These are phyloP conservation scores for Botrytis fragariae DNA, from an alignment of 2,329 filamentous ascomycete genomes.

Conservation along the genomic window DNA sequence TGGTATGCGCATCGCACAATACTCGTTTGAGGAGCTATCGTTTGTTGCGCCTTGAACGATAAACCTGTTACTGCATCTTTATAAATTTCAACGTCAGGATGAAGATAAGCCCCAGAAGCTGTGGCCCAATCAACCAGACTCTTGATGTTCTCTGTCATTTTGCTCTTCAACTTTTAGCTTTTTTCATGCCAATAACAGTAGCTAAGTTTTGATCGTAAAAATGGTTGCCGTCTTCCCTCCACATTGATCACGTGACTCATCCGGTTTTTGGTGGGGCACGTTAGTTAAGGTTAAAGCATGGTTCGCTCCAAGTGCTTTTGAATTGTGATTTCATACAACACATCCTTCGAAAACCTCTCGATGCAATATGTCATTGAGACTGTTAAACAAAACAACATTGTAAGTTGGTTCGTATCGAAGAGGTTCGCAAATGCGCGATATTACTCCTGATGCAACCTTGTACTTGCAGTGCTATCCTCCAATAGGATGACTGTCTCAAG, in stretches of 20 bases:
- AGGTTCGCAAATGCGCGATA: not conserved
- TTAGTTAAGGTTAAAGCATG: not conserved
- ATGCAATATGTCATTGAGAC: not conserved
- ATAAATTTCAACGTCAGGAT: conserved; percentile 53
- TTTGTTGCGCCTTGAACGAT: conserved; percentile 45
- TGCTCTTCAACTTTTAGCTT: not conserved
- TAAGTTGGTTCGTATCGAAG: not conserved
- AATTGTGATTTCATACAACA: not conserved
- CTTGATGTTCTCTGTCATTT: conserved; percentile 27
- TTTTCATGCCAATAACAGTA: not conserved
- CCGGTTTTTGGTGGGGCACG: not conserved
- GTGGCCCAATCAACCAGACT: conserved; percentile 50
- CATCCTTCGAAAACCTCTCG: not conserved
- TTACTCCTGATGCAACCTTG: not conserved
- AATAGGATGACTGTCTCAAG: conserved; percentile 5
- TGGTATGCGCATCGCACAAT: conserved; percentile 53
- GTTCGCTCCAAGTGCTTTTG: not conserved
- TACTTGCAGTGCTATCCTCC: not conserved
- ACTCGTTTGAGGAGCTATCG: conserved; percentile 28
- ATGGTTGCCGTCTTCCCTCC: not conserved
- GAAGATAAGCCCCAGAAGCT: conserved; percentile 47
- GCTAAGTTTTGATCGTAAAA: not conserved
- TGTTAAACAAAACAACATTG: not conserved
- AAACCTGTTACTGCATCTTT: conserved; percentile 50
- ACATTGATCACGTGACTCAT: not conserved